A percentile compares a stretch with the other conserved stretches of the same genome.
Conservation (phyloP, 2,329 filamentous ascomycete species). For the Xylariaceae sp. region DNA sequence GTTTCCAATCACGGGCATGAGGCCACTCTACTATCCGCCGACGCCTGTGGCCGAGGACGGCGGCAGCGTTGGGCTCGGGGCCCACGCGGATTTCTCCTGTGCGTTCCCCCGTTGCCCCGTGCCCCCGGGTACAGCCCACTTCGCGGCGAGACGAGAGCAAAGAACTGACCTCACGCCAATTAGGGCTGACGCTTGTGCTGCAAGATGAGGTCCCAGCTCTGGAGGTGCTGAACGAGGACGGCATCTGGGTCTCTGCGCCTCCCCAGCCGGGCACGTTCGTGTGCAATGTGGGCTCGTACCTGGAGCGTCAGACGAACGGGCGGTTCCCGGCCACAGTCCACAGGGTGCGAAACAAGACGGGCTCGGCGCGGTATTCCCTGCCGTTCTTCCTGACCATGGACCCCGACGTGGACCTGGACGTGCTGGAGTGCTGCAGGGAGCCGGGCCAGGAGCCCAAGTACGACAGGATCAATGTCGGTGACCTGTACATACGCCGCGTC, state of each 20-base stretch:
- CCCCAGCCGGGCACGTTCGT: constrained; percentile 28
- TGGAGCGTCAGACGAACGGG: constrained; percentile 32
- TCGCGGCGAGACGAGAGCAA: no score
- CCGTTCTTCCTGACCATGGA: constrained; percentile 29
- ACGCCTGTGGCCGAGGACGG: constrained; percentile 17
- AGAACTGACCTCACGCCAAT: neutral
- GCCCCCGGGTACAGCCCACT: no score
- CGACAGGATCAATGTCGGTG: constrained; percentile 22
- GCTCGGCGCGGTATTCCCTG: constrained; percentile 30
- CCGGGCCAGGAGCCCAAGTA: constrained; percentile 14
- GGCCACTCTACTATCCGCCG: constrained; percentile 32
- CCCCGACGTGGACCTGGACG: constrained; percentile 17
- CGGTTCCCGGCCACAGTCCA: constrained; percentile 32
- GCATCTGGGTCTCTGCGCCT: constrained; percentile 30
- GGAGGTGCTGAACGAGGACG: constrained; percentile 34
- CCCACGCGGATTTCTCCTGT: constrained; percentile 34
- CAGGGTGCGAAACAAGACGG: constrained; percentile 29
- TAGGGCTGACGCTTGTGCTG: constrained; percentile 30
- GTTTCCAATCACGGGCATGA: constrained; percentile 33
- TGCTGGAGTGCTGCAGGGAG: constrained; percentile 16
- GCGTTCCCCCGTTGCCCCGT: neutral
- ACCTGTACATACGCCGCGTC: constrained; percentile 26
- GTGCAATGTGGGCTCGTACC: constrained; percentile 32
- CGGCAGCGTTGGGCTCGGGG: constrained; percentile 28
- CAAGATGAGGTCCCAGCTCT: constrained; percentile 23